Evolutionary conservation across 345 rosid genomes (phyloP).

Genomic region (Pelargonium nanum): DNA sequence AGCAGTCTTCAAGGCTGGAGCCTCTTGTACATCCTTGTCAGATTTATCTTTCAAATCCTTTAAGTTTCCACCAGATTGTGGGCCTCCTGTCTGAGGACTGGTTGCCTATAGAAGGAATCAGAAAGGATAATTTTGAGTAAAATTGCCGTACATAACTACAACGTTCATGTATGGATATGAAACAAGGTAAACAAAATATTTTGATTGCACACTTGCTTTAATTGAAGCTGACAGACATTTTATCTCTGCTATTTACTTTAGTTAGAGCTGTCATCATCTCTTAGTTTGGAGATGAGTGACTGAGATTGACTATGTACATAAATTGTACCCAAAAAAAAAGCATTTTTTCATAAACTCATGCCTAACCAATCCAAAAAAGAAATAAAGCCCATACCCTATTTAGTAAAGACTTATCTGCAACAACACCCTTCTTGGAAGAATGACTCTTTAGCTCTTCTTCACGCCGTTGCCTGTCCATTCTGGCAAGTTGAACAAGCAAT

Average conservation of each 20-base stretch:
- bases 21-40: constrained; percentile 66
- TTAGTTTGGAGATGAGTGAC: not conserved
- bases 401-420: constrained; percentile 72
- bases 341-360: not conserved
- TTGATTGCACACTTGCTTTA: not conserved
- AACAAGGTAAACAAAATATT: too few relatives aligned
- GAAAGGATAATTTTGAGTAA: not conserved
- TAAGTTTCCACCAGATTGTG: constrained; percentile 67
- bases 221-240: not conserved
- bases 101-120: constrained; percentile 47
- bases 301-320: not conserved
- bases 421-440: constrained; percentile 74
- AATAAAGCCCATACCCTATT: constrained; percentile 48
- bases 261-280: not conserved
- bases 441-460: constrained; percentile 85
- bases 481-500: constrained; percentile 13
- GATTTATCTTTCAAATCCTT: constrained; percentile 78
- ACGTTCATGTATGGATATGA: not conserved
- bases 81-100: constrained; percentile 74
- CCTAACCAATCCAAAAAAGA: not conserved
- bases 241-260: not conserved
- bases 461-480: constrained; percentile 95
- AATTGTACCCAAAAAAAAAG: not conserved
- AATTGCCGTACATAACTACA: not conserved
- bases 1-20: constrained; percentile 56